A percentile compares a stretch with the other conserved stretches of the same genome.
Conservation (phyloP, 768 basidiomycete species). For the Russula sp. region DNA sequence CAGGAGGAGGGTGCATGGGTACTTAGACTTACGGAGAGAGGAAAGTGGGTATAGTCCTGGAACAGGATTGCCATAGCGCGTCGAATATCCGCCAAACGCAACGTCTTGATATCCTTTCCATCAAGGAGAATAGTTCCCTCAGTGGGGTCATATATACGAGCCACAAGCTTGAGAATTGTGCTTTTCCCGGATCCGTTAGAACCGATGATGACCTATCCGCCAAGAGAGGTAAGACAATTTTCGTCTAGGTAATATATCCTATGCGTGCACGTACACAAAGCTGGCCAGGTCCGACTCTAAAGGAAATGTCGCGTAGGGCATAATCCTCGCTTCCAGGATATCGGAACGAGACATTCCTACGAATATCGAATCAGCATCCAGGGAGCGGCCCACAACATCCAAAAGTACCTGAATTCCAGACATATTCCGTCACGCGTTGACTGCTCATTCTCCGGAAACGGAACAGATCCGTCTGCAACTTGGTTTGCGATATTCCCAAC, state of each 20-base stretch:
- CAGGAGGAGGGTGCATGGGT: neutral
- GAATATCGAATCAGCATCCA: conserved; percentile 14
- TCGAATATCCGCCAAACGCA: conserved; percentile 61
- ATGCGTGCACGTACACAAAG: conserved; percentile 51
- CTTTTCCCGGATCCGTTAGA: conserved; percentile 76
- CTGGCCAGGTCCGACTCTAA: conserved; percentile 63
- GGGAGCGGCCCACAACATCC: conserved; percentile 20
- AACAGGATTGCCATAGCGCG: conserved; percentile 67
- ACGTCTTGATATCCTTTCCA: conserved; percentile 51
- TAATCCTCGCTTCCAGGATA: conserved; percentile 51
- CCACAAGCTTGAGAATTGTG: conserved; percentile 69
- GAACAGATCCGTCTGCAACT: conserved; percentile 44
- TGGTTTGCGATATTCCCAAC: conserved; percentile 53
- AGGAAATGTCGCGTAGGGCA: conserved; percentile 60
- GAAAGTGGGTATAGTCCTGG: conserved; percentile 78
- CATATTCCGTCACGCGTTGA: conserved; percentile 33
- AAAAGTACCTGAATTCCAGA: conserved; percentile 52
- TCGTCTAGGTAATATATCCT: neutral
- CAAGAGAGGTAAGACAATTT: neutral
- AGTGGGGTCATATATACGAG: conserved; percentile 61
- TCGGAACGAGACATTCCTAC: conserved; percentile 63
- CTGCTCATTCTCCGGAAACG: conserved; percentile 32
- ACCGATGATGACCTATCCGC: conserved; percentile 67
- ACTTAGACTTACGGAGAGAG: conserved; percentile 53
- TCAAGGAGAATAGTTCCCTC: conserved; percentile 69